Evolutionary conservation across 1,284 basidiomycete species (phyloP), one percentile per base, ranked within the genome.

Genomic region (Ustilago tritici): DNA sequence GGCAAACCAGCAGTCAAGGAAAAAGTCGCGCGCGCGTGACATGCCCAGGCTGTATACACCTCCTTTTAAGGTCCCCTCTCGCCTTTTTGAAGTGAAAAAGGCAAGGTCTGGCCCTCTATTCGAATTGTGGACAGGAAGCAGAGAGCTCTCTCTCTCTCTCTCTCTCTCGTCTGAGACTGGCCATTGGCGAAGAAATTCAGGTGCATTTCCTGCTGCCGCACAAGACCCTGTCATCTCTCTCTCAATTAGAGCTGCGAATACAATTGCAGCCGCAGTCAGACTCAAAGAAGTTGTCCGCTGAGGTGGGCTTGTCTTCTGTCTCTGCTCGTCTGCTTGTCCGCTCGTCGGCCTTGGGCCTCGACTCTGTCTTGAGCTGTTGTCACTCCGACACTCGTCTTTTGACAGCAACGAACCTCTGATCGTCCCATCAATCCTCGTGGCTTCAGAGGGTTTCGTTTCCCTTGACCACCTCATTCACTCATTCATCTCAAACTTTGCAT

Each of bases 151-250:
- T 28, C 23, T 28, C 23, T 28, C 3, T 28, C 23, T 28, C 3
- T 28, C 23, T 28, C 23, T 3, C 56, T 34, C 40, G 40, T 28
- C 23, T 46, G 40, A 57, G 38, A 28, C 38, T 41, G 55, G 55
- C 53, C 15, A 31, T 23, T 49, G 34, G 31, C 8, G 50, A 53
- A 1, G 28, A 34, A 23, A 32, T 50, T 23, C 28, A 28, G 10
- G 32, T 17, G 50, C 17, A 53, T 54, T 34, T 54, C 32, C 35
- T 35, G 52, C 12, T n/a, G 52, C 12, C 35, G 36, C 55, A 41
- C 19, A 15, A 56, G 55, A 56, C 56, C 56, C 56, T 43, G 56
- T 43, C 28, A 23, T 9, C 23, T 28, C 23, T 23, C 23, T 10
- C 46, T 28, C 11, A 6, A 32, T 31, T 12, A 17, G 46, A 49